A percentile compares a stretch with the other conserved stretches of the same genome.
Conservation (phyloP, 805 yeast genomes). For the Zygotorulaspora chibaensis region DNA sequence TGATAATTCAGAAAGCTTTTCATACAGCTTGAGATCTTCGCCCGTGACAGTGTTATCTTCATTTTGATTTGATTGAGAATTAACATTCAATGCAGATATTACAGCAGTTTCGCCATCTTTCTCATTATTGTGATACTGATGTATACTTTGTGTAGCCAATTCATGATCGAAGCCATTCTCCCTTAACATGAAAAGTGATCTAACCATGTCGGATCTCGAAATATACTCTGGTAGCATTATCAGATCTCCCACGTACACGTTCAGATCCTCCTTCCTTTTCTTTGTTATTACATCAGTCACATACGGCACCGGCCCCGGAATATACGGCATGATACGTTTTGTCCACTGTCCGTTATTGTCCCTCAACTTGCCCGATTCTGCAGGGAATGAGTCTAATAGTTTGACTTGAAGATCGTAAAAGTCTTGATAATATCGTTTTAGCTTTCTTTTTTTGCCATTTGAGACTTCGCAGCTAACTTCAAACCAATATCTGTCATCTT, state of each 20-base stretch:
- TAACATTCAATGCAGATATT: constrained; percentile 3
- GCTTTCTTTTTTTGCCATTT: constrained; percentile 62
- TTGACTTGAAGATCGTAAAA: constrained; percentile 90
- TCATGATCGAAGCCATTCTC: constrained; percentile 36
- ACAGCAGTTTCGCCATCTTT: constrained; percentile 17
- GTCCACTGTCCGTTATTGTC: constrained; percentile 52
- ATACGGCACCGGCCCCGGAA: constrained; percentile 92
- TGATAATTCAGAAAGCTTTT: constrained; percentile 28
- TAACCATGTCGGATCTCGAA: constrained; percentile 62
- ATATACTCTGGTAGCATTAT: constrained; percentile 73
- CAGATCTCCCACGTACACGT: constrained; percentile 54
- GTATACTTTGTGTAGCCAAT: constrained; percentile 4
- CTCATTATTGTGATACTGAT: constrained; percentile 5
- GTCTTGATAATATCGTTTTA: constrained; percentile 91
- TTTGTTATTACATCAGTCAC: constrained; percentile 72
- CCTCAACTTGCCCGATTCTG: constrained; percentile 75
- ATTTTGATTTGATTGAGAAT: constrained; percentile 9
- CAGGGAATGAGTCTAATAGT: constrained; percentile 77
- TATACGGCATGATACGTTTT: constrained; percentile 80
- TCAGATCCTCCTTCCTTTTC: constrained; percentile 51
- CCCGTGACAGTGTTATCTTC: constrained; percentile 34
- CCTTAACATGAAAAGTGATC: constrained; percentile 59
- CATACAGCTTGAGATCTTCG: constrained; percentile 31
- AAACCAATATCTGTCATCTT: constrained; percentile 88
- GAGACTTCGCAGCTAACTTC: constrained; percentile 62